phyloP scores from a whole-genome alignment of 2,329 filamentous ascomycete species.

The Knoxdaviesia proteae region DNA sequence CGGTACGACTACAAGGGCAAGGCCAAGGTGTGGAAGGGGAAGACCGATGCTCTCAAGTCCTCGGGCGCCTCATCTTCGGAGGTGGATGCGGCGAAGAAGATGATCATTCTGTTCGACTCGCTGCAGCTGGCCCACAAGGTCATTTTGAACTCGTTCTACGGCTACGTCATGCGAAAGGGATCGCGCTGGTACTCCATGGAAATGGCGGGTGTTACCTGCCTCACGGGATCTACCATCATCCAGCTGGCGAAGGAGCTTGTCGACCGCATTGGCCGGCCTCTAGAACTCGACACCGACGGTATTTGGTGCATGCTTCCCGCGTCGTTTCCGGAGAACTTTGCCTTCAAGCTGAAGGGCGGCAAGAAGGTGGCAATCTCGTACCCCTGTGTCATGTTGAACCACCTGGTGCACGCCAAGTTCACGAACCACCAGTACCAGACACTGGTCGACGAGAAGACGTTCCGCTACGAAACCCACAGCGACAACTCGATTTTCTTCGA shows the following conservation, averaged over 20 bases:
- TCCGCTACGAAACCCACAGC: conserved; percentile 90
- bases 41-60: conserved; percentile 69
- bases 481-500: conserved; percentile 99
- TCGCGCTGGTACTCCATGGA: conserved; percentile 99
- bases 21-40: conserved; percentile 96
- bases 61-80: conserved; percentile 57
- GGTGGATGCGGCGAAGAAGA: conserved; percentile 91
- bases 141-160: conserved; percentile 97
- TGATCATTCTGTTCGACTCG: conserved; percentile 92
- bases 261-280: conserved; percentile 73
- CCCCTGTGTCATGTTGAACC: conserved; percentile 97
- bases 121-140: conserved; percentile 95
- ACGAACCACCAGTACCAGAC: conserved; percentile 97
- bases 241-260: conserved; percentile 88
- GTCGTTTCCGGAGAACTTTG: conserved; percentile 89
- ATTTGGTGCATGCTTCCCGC: conserved; percentile 99
- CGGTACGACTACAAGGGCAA: conserved; percentile 97
- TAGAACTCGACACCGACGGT: conserved; percentile 94
- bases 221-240: conserved; percentile 92
- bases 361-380: conserved; percentile 97
- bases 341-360: conserved; percentile 82
- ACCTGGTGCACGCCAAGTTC: conserved; percentile 82
- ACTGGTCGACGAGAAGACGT: conserved; percentile 53
- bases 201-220: conserved; percentile 95
- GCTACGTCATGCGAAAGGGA: conserved; percentile 97